Base-by-base conservation (phyloP, 108 stramenopile genomes). In the Fragilariopsis cylindrus region DNA sequence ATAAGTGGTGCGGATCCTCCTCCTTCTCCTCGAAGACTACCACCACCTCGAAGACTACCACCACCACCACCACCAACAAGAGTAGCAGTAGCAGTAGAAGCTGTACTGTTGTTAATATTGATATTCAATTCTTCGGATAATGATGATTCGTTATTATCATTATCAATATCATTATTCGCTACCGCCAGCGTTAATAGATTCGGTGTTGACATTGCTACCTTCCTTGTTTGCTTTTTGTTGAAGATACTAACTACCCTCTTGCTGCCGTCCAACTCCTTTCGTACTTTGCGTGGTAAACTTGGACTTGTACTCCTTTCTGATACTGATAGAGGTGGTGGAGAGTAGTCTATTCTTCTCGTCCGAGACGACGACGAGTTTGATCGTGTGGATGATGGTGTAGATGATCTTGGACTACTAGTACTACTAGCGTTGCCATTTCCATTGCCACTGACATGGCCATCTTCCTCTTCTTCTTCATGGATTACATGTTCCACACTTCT, bases 141-240 rank as follows among this genome's bases (percentile, higher is more conserved):
- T 30, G 30, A 30, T 30, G 30, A 30, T 30, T 57, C 57, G 19
- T 19, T 19, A n/a, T 7, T 15, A 57, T 57, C 18, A 19, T 2
- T 15, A 19, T 57, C 57, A 57, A 1, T 62, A 8, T 40, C 0
- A 8, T 1, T 0, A 30, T 30, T 30, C 30, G 30, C 0, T 19
- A 19, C 30, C 30, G 30, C 62, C 42, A 63, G 16, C 7, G 43
- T 5, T 3, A 45, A n/a, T 40, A 63, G 46, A 41, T 63, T 63
- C 42, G 62, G 62, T 63, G 62, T 63, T 40, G 62, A 63, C 39
- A 41, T 21, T 12, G 62, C 43, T 43, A 40, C 42, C 45, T 63
- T 63, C 62, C 62, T 63, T 44, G 43, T 21, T 3, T 63, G 62
- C 1, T 9, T 40, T n/a, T 18, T 43, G 40, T 11, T 45, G 30